Percentiles rank a stretch among this genome's conserved stretches.
These are phyloP conservation scores for Curvularia lunata DNA, from an alignment of 2,329 filamentous ascomycete species.

Conservation along the genomic window DNA sequence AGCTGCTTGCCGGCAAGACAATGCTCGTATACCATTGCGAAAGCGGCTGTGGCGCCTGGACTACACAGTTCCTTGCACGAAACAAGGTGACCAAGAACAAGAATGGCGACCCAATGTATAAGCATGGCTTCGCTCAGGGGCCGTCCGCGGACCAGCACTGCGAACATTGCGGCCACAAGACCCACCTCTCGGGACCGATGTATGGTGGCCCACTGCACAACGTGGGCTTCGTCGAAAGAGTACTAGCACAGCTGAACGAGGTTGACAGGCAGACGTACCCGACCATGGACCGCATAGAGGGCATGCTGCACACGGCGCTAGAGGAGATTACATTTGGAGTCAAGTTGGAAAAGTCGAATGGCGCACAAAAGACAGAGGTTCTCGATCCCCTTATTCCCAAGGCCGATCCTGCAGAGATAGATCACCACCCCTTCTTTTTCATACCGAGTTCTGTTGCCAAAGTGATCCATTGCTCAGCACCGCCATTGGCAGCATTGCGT, in stretches of 20 bases:
- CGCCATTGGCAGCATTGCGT: slow-evolving; percentile 77
- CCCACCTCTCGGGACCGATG: slow-evolving; percentile 92
- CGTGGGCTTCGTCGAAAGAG: slow-evolving; percentile 76
- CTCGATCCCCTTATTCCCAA: slow-evolving; percentile 50
- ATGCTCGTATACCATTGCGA: slow-evolving; percentile 96
- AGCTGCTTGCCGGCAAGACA: slow-evolving; percentile 86
- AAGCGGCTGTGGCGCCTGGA: slow-evolving; percentile 88
- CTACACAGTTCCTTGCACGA: slow-evolving; percentile 77
- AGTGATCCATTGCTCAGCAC: slow-evolving; percentile 78
- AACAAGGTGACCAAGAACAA: slow-evolving; percentile 72
- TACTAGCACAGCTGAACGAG: slow-evolving; percentile 74
- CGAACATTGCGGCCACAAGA: slow-evolving; percentile 83
- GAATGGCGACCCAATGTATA: slow-evolving; percentile 72
- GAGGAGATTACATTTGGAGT: slow-evolving; percentile 66
- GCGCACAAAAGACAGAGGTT: slow-evolving; percentile 26
- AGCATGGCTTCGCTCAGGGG: slow-evolving; percentile 75
- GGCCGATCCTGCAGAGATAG: slow-evolving; percentile 55
- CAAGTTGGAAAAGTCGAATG: slow-evolving; percentile 26
- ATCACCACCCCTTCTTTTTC: slow-evolving; percentile 86
- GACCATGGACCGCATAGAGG: slow-evolving; percentile 81
- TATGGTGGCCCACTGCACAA: slow-evolving; percentile 91
- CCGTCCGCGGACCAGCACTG: slow-evolving; percentile 72
- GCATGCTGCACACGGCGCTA: slow-evolving; percentile 87
- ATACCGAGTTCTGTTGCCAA: slow-evolving; percentile 76
- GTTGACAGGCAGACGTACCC: slow-evolving; percentile 74